Evolutionary conservation across 2,329 filamentous ascomycete species (phyloP).

Genomic region (Neurospora sp.): DNA sequence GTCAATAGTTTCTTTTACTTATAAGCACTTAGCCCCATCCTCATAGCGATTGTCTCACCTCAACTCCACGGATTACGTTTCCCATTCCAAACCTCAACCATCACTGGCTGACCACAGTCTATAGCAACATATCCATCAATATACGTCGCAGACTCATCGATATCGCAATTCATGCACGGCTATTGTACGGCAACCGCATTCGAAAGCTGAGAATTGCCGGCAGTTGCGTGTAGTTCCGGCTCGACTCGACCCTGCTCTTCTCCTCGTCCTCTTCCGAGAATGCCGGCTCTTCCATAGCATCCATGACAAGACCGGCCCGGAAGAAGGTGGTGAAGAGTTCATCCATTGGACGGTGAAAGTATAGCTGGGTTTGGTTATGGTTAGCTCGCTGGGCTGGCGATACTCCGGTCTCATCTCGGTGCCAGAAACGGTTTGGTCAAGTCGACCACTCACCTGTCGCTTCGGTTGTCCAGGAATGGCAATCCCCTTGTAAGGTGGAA

Average conservation of each 20-base stretch:
- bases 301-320: constrained; percentile 29
- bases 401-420: background rate
- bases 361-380: constrained; percentile 17
- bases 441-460: constrained; percentile 23
- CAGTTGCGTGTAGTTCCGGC: constrained; percentile 29
- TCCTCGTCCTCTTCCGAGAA: constrained; percentile 28
- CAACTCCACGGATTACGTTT: background rate
- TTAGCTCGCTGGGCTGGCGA: background rate
- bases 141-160: background rate
- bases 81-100: background rate
- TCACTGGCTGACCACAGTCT: background rate
- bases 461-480: constrained; percentile 25
- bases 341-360: constrained; percentile 35
- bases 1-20: background rate
- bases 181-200: constrained; percentile 4
- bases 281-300: constrained; percentile 36
- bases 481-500: constrained; percentile 28
- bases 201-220: constrained; percentile 27
- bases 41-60: background rate
- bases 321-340: constrained; percentile 35
- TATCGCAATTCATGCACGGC: background rate
- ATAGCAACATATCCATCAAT: background rate
- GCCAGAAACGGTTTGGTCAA: background rate
- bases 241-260: constrained; percentile 22
- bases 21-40: background rate